Conservation (phyloP, 2,329 filamentous ascomycete genomes). For the Alternaria triticimaculans region DNA sequence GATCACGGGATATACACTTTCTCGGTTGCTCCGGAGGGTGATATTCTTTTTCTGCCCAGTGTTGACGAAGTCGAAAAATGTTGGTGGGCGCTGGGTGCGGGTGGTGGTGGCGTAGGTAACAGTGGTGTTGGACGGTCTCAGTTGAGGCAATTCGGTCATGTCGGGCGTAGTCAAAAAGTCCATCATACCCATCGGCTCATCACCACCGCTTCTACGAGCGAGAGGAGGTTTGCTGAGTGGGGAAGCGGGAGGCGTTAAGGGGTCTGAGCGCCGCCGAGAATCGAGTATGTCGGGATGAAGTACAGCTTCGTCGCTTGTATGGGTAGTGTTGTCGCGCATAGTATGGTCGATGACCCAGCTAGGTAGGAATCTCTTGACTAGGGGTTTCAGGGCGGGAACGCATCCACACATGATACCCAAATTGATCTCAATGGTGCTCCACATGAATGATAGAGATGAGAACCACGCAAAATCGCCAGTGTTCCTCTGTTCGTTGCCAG, state of each 20-base stretch:
- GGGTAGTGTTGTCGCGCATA: conserved; percentile 35
- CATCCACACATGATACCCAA: conserved; percentile 89
- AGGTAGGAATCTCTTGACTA: conserved; percentile 70
- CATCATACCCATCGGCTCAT: conserved; percentile 54
- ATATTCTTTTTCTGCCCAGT: conserved; percentile 72
- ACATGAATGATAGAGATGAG: conserved; percentile 86
- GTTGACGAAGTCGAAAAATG: conserved; percentile 80
- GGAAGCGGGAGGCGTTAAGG: conserved; percentile 29
- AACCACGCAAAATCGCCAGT: conserved; percentile 68
- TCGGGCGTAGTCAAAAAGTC: conserved; percentile 62
- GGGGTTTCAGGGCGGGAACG: conserved; percentile 88
- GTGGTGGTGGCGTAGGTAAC: conserved; percentile 33
- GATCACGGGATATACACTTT: conserved; percentile 74
- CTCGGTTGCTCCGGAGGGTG: conserved; percentile 66
- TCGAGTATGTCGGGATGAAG: conserved; percentile 33
- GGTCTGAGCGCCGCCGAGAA: conserved; percentile 28
- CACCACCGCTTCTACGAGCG: conserved; percentile 25
- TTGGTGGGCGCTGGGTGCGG: conserved; percentile 37
- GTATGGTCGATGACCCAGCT: conserved; percentile 60
- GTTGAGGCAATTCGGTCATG: conserved; percentile 42
- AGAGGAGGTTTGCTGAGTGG: conserved; percentile 33
- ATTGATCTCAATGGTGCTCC: conserved; percentile 91
- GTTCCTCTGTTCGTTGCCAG: conserved; percentile 46
- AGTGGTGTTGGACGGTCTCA: conserved; percentile 48
- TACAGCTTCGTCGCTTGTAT: conserved; percentile 38